A percentile compares a stretch with the other conserved stretches of the same genome.
These are phyloP conservation scores for Pseudevernia furfuracea DNA, from an alignment of 495 filamentous ascomycete genomes.

Conservation along the genomic window DNA sequence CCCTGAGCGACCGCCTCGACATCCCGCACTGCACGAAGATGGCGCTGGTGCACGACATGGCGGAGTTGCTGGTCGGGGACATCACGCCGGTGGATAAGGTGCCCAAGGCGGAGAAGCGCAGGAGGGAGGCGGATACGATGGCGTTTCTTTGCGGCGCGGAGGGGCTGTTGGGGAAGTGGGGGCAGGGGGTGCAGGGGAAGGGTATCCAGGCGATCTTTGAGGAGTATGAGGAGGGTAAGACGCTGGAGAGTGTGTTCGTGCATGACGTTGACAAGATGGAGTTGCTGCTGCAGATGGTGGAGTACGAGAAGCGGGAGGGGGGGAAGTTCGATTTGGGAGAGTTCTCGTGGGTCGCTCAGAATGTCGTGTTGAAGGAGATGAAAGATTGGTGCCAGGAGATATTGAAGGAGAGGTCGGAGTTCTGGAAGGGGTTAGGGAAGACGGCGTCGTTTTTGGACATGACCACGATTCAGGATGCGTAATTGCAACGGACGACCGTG, in stretches of 20 bases:
- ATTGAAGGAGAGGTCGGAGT: slow-evolving; percentile 64
- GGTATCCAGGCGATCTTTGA: slow-evolving; percentile 75
- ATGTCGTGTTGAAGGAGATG: slow-evolving; percentile 67
- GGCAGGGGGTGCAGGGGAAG: slow-evolving; percentile 34
- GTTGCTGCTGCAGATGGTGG: slow-evolving; percentile 86
- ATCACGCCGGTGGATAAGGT: slow-evolving; percentile 78
- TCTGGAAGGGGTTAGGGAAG: slow-evolving; percentile 50
- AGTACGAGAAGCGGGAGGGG: slow-evolving; percentile 73
- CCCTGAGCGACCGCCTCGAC: slow-evolving; percentile 61
- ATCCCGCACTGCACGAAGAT: slow-evolving; percentile 81
- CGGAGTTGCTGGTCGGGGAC: slow-evolving; percentile 87
- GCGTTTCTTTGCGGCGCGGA: slow-evolving; percentile 60
- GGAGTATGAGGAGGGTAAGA: slow-evolving; percentile 85
- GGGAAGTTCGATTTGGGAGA: slow-evolving; percentile 63
- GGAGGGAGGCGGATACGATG: slow-evolving; percentile 82
- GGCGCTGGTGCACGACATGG: slow-evolving; percentile 96
- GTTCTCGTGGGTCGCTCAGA: slow-evolving; percentile 67
- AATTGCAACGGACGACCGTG: background rate
- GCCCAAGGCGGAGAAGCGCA: slow-evolving; percentile 68
- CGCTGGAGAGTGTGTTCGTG: slow-evolving; percentile 77
- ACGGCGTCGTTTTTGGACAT: background rate
- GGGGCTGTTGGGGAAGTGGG: slow-evolving; percentile 50
- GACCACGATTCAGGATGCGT: background rate
- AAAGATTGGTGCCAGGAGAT: slow-evolving; percentile 71
- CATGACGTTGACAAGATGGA: slow-evolving; percentile 98